Evolutionary conservation across 257 asterid species (phyloP).

Genomic region (Salvia splendens): DNA sequence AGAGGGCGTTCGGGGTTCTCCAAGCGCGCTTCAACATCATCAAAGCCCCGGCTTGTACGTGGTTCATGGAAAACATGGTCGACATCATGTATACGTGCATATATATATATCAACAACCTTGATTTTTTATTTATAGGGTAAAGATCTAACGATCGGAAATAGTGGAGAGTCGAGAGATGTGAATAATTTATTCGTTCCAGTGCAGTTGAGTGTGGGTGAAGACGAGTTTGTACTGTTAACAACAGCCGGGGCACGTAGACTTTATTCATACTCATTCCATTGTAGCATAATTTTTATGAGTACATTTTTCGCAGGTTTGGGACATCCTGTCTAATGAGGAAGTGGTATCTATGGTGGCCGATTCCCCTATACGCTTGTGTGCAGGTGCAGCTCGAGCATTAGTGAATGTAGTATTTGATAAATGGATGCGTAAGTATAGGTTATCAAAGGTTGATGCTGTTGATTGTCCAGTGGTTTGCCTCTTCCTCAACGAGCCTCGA

Average conservation of each 20-base stretch:
- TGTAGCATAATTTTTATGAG: neutral
- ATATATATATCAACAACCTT: no score
- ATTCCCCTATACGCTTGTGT: constrained; percentile 43
- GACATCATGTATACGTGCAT: no score
- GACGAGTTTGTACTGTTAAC: constrained; percentile 68
- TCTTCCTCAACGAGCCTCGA: constrained; percentile 37
- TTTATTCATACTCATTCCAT: neutral
- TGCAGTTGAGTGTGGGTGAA: constrained; percentile 68
- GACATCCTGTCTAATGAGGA: constrained; percentile 58
- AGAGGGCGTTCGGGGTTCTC: no score
- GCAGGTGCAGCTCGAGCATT: constrained; percentile 53
- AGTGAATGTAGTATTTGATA: constrained; percentile 48
- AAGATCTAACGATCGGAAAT: no score
- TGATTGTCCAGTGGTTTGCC: constrained; percentile 66
- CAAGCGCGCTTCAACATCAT: no score
- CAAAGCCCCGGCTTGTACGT: no score
- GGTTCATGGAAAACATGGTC: no score
- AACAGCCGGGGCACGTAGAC: constrained; percentile 60
- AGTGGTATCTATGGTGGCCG: constrained; percentile 51
- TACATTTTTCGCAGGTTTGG: constrained; percentile 47
- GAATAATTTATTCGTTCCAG: no score
- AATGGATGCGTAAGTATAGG: constrained; percentile 50
- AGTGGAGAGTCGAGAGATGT: no score
- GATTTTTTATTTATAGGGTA: no score
- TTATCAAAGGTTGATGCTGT: constrained; percentile 55